These are phyloP conservation scores for Pseudopyrenochaeta lycopersici DNA, from an alignment of 2,329 filamentous ascomycete species.

Conservation along the genomic window DNA sequence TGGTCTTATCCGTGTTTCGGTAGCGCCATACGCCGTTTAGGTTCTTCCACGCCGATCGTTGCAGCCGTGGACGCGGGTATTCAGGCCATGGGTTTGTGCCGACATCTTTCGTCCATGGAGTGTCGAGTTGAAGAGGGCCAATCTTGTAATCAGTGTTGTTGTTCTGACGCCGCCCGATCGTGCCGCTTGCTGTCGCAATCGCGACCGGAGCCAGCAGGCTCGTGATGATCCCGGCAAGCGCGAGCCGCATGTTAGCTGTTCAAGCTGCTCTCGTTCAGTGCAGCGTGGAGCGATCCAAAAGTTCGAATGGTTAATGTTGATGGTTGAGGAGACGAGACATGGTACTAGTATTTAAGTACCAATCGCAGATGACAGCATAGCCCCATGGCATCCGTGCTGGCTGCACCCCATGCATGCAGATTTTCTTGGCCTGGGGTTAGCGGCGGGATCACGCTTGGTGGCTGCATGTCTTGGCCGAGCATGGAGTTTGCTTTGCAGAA, in stretches of 20 bases:
- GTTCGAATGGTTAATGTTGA: neutral
- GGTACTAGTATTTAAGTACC: slow-evolving; percentile 31
- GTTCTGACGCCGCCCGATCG: slow-evolving; percentile 25
- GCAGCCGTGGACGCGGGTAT: slow-evolving; percentile 66
- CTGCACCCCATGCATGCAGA: slow-evolving; percentile 24
- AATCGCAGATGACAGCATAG: slow-evolving; percentile 20
- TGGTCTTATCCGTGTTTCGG: slow-evolving; percentile 50
- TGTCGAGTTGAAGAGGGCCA: slow-evolving; percentile 47
- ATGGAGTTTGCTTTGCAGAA: slow-evolving; percentile 6
- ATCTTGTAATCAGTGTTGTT: slow-evolving; percentile 43
- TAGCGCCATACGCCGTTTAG: slow-evolving; percentile 69
- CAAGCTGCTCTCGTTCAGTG: neutral
- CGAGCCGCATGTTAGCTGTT: slow-evolving; percentile 28
- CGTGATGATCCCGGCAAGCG: slow-evolving; percentile 11
- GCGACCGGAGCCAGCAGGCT: slow-evolving; percentile 17
- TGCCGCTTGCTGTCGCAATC: slow-evolving; percentile 15
- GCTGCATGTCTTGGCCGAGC: slow-evolving; percentile 38
- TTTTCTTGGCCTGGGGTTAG: slow-evolving; percentile 31
- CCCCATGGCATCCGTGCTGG: slow-evolving; percentile 24
- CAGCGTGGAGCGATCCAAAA: neutral
- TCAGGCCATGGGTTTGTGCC: slow-evolving; percentile 66
- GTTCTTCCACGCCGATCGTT: slow-evolving; percentile 63
- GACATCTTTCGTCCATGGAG: slow-evolving; percentile 61
- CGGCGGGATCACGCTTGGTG: slow-evolving; percentile 30
- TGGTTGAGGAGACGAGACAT: neutral